A percentile compares a stretch with the other conserved stretches of the same genome.
Evolutionary conservation across 1,284 basidiomycete species (phyloP).

Genomic region (Austroboletus novae-zelandiae): DNA sequence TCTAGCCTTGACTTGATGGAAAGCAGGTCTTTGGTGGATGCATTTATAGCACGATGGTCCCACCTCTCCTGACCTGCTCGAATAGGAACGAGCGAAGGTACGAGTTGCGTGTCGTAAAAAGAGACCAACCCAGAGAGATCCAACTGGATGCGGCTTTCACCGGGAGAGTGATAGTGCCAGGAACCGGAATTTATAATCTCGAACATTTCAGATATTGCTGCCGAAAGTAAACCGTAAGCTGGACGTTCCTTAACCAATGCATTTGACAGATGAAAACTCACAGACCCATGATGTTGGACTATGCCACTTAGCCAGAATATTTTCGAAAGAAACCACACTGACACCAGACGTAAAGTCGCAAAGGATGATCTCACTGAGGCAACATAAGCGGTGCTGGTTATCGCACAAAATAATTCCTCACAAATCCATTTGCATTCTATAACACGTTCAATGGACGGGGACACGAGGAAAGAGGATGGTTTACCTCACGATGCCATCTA

Average conservation of each 20-base stretch:
- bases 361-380: conserved; percentile 36
- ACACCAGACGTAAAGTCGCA: conserved; percentile 32
- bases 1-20: conserved; percentile 21
- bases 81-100: conserved; percentile 28
- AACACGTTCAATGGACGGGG: not conserved
- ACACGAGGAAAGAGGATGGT: not conserved
- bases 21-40: conserved; percentile 23
- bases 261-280: not conserved
- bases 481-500: conserved; percentile 42
- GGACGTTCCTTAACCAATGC: not conserved
- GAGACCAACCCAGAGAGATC: conserved; percentile 32
- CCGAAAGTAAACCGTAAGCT: not conserved
- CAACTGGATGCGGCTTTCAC: conserved; percentile 36
- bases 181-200: conserved; percentile 27
- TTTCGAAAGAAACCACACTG: conserved; percentile 34
- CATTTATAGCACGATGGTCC: conserved; percentile 31
- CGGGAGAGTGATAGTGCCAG: conserved; percentile 36
- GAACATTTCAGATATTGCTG: not conserved
- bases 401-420: conserved; percentile 23
- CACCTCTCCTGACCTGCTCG: conserved; percentile 26
- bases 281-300: not conserved
- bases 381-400: not conserved
- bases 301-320: conserved; percentile 10
- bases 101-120: conserved; percentile 36
- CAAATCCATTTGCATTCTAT: conserved; percentile 51